Evolutionary conservation across 306 rosid species (phyloP).

Genomic region (Medicago truncatula): DNA sequence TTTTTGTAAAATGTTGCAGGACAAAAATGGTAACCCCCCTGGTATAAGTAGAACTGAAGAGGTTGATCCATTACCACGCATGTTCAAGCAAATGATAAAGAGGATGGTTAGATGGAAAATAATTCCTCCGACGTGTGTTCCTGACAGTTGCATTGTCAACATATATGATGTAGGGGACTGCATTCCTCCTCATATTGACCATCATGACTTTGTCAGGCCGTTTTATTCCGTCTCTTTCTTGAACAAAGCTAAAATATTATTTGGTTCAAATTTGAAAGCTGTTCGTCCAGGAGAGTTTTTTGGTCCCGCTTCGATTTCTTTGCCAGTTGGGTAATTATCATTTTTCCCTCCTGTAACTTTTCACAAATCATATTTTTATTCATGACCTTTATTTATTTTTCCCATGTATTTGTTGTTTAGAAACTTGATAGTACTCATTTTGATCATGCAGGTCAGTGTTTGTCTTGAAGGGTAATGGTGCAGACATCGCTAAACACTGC

Average conservation of each 20-base stretch:
- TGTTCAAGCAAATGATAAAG: constrained; percentile 69
- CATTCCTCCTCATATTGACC: constrained; percentile 76
- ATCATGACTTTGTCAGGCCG: constrained; percentile 66
- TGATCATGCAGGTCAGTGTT: constrained; percentile 57
- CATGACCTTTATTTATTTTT: background rate
- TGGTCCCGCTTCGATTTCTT: constrained; percentile 45
- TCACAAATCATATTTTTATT: constrained; percentile 3
- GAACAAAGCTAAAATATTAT: constrained; percentile 52
- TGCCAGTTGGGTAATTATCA: constrained; percentile 60
- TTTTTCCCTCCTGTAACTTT: constrained; percentile 17
- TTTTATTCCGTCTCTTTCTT: constrained; percentile 50
- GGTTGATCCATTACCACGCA: constrained; percentile 62
- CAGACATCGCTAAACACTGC: constrained; percentile 64
- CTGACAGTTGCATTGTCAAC: constrained; percentile 46
- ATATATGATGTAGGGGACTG: constrained; percentile 73
- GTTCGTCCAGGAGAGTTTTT: constrained; percentile 59
- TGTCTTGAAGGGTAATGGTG: constrained; percentile 60
- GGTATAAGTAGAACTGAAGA: constrained; percentile 61
- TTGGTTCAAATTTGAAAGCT: constrained; percentile 51
- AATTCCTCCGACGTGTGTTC: constrained; percentile 55
- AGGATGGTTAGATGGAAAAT: constrained; percentile 59
- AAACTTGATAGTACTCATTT: constrained; percentile 3
- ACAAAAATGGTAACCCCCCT: constrained; percentile 63
- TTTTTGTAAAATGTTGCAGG: constrained; percentile 46
- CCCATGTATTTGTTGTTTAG: background rate